Base-by-base conservation (phyloP, 73 alveolate species). In the Strombidium stylifer region DNA sequence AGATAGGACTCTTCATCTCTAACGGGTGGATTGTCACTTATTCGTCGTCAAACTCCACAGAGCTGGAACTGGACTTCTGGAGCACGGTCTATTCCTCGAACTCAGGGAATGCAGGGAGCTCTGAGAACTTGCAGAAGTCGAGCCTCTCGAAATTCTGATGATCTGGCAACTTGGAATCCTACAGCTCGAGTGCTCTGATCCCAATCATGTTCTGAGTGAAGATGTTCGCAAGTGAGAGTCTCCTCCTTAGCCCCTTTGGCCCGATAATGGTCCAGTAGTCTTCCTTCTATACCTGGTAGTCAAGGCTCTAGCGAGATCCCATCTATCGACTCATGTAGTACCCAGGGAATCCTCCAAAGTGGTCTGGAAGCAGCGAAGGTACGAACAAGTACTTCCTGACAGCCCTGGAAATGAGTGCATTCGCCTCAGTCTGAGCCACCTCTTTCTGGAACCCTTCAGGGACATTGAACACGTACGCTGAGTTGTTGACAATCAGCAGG, bases 401-500 rank as follows among this genome's bases (percentile, higher is more conserved):
- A 24, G 19, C 27, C 53, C n/a, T n/a, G n/a, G n/a, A n/a, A n/a
- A n/a, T n/a, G n/a, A n/a, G n/a, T n/a, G n/a, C n/a, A n/a, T n/a
- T n/a, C n/a, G n/a, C n/a, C n/a, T n/a, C n/a, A n/a, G n/a, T n/a
- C n/a, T n/a, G n/a, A n/a, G n/a, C n/a, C n/a, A n/a, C n/a, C n/a
- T n/a, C n/a, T 52, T 82, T 64, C 46, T 76, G 52, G 58, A 53
- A 40, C 0, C 89, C 89, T 28, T 76, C 89, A 23, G 82, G 82
- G 28, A 66, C 34, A n/a, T 69, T 62, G 34, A 76, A 65, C 24
- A 76, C 16, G 50, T 76, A 76, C 18, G 78, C 31, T n/a, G n/a
- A n/a, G n/a, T n/a, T n/a, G n/a, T n/a, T n/a, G n/a, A n/a, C n/a
- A n/a, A n/a, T n/a, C n/a, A n/a, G n/a, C n/a, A n/a, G n/a, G n/a